Percentiles rank a stretch among this genome's conserved stretches.
Evolutionary conservation across 2,329 filamentous ascomycete genomes (phyloP).

Genomic region (Parasarocladium wereldwijsianum): DNA sequence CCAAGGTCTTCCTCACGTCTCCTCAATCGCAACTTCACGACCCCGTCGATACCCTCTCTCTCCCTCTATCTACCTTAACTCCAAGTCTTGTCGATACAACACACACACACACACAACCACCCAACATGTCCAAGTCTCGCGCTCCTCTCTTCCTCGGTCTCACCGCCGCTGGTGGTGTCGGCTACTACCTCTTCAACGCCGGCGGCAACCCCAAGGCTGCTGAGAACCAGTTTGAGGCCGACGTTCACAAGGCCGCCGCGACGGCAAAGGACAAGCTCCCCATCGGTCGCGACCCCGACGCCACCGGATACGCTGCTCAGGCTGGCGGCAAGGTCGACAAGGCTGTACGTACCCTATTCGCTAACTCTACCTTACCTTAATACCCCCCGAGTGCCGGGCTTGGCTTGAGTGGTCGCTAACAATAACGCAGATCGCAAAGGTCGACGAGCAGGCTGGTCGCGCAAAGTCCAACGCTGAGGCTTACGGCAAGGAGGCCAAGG

Average conservation of each 20-base stretch:
- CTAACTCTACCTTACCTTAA: neutral
- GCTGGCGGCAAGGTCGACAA: slow-evolving; percentile 54
- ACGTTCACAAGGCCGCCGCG: slow-evolving; percentile 54
- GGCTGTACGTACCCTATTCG: slow-evolving; percentile 35
- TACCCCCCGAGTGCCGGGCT: too few species aligned
- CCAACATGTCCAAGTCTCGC: slow-evolving; percentile 31
- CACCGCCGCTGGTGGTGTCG: slow-evolving; percentile 51
- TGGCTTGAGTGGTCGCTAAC: too few species aligned
- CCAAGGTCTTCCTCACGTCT: neutral
- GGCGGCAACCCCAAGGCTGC: slow-evolving; percentile 71
- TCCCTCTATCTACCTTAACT: too few species aligned
- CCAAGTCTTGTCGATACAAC: neutral
- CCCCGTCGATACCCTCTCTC: neutral
- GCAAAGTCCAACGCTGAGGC: slow-evolving; percentile 46
- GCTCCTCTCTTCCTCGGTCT: slow-evolving; percentile 40
- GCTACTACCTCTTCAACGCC: slow-evolving; percentile 84
- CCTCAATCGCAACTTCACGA: neutral
- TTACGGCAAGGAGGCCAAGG: slow-evolving; percentile 47
- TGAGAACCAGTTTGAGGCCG: slow-evolving; percentile 78
- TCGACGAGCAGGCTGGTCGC: slow-evolving; percentile 45
- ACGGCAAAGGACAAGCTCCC: slow-evolving; percentile 53
- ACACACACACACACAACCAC: slow-evolving; percentile 3
- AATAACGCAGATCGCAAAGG: slow-evolving; percentile 27
- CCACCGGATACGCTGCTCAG: slow-evolving; percentile 28
- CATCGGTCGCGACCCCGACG: slow-evolving; percentile 43